Conservation (phyloP, 805 yeast genomes). For the Ogataea nitratoaversa region DNA sequence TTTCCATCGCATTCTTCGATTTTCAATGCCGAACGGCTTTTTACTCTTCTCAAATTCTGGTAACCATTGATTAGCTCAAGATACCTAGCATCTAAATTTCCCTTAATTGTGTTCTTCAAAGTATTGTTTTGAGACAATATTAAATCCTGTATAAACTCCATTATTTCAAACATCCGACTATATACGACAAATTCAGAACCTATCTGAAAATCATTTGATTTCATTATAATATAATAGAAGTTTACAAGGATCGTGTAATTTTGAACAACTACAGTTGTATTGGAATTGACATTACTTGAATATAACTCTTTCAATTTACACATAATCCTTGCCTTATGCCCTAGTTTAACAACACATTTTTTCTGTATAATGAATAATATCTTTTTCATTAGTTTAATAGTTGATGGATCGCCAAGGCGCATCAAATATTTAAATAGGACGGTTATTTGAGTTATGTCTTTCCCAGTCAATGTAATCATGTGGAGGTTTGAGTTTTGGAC, state of each 20-base stretch:
- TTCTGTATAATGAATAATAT: background rate
- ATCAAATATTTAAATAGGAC: background rate
- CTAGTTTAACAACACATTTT: background rate
- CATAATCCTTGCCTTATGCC: background rate
- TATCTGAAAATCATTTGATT: background rate
- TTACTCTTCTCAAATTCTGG: background rate
- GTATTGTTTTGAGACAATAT: too few relatives aligned
- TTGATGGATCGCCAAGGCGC: background rate
- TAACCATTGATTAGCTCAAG: background rate
- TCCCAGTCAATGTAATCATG: background rate
- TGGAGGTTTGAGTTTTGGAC: background rate
- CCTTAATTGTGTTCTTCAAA: background rate
- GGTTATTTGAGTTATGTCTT: background rate
- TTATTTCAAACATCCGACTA: constrained; percentile 4
- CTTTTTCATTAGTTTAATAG: background rate
- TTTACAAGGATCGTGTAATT: background rate
- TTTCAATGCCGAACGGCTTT: background rate
- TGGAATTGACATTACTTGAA: background rate
- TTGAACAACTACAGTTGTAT: background rate
- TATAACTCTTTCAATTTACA: background rate
- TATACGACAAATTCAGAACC: background rate
- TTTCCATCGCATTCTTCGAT: background rate
- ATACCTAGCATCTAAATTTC: background rate
- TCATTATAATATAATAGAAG: background rate
- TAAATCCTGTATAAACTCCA: constrained; percentile 13